A percentile compares a stretch with the other conserved stretches of the same genome.
These are phyloP conservation scores for Alloascoidea africana DNA, from an alignment of 805 yeast species.

Conservation along the genomic window DNA sequence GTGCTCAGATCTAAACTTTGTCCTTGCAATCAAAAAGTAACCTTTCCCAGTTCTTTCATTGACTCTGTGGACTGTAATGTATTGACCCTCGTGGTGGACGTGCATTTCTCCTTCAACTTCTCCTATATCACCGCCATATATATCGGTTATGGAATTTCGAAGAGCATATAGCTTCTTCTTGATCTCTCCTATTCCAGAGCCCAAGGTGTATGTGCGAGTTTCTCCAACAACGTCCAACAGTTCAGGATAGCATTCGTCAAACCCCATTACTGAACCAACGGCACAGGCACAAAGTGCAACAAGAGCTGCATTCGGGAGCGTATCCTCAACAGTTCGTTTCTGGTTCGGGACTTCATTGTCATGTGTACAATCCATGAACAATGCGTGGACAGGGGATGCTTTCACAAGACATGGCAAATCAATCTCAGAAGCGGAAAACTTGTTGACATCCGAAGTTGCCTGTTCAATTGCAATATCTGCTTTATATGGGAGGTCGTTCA, in stretches of 20 bases:
- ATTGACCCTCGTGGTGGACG: conserved; percentile 88
- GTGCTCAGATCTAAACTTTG: conserved; percentile 40
- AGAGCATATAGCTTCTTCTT: conserved; percentile 44
- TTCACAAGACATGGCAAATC: conserved; percentile 53
- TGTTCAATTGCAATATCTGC: conserved; percentile 10
- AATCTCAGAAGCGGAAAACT: conserved; percentile 37
- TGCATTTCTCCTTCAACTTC: conserved; percentile 75
- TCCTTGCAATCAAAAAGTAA: conserved; percentile 75
- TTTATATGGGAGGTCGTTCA: conserved; percentile 29
- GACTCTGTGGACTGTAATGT: conserved; percentile 75
- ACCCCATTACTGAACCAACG: conserved; percentile 88
- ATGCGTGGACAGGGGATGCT: conserved; percentile 74
- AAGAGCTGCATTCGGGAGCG: conserved; percentile 87
- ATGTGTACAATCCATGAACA: conserved; percentile 96
- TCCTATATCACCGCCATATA: conserved; percentile 21
- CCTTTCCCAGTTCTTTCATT: conserved; percentile 80
- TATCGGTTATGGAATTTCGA: conserved; percentile 39
- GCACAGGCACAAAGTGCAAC: conserved; percentile 91
- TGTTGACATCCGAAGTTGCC: conserved; percentile 10
- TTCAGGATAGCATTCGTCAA: conserved; percentile 81
- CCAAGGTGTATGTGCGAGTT: conserved; percentile 36
- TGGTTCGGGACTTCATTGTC: conserved; percentile 86
- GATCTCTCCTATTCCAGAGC: conserved; percentile 59
- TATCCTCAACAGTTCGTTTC: conserved; percentile 86
- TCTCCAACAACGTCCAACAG: conserved; percentile 73